phyloP scores from a whole-genome alignment of 2,329 filamentous ascomycete species.

The Cordyceps tenuipes region DNA sequence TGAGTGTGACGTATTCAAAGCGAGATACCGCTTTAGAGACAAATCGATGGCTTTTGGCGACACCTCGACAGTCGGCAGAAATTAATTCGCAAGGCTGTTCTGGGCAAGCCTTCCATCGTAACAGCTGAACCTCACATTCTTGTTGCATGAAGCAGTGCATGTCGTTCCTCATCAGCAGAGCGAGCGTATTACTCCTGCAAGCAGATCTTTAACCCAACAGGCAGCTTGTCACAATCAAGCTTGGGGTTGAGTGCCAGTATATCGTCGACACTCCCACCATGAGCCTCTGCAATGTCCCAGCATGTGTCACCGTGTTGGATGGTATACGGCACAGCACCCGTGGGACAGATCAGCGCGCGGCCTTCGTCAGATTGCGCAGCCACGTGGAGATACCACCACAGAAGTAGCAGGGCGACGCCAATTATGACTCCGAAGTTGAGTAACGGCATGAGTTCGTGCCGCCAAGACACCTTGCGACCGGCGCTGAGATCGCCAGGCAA shows the following conservation, averaged over 20 bases:
- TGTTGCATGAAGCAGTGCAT: no score
- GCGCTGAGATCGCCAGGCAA: constrained; percentile 15
- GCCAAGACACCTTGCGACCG: constrained; percentile 34
- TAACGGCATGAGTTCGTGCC: constrained; percentile 44
- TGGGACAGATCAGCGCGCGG: constrained; percentile 20
- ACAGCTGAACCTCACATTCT: no score
- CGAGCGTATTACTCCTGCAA: constrained; percentile 24
- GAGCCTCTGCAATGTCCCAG: constrained; percentile 40
- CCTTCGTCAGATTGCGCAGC: constrained; percentile 18
- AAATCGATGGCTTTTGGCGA: no score
- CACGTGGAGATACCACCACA: constrained; percentile 40
- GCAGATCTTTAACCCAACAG: constrained; percentile 36
- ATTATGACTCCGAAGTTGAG: constrained; percentile 51
- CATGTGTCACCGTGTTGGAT: constrained; percentile 43
- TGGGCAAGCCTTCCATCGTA: no score
- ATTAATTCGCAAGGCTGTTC: no score
- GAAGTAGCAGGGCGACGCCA: constrained; percentile 39
- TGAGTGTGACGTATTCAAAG: no score
- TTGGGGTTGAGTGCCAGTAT: constrained; percentile 36
- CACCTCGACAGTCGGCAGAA: no score
- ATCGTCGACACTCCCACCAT: constrained; percentile 35
- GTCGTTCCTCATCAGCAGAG: not conserved
- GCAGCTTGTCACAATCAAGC: constrained; percentile 39
- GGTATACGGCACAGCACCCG: constrained; percentile 27
- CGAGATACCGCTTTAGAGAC: no score